Base-by-base conservation (phyloP, 1,284 basidiomycete genomes). In the Heliocybe sulcata region DNA sequence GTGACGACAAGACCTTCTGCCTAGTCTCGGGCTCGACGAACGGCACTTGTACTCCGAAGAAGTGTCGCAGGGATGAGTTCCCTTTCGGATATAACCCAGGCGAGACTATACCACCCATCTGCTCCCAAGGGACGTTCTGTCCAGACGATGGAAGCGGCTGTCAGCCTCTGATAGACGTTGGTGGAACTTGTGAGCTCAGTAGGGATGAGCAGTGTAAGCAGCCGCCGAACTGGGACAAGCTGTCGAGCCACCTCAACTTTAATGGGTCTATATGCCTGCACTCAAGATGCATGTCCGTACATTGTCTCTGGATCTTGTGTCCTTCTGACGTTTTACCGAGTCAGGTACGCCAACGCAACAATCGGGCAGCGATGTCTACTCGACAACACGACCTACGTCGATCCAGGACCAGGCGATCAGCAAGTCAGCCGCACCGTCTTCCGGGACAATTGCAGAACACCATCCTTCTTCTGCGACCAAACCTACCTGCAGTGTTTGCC, bases 111-210 rank as follows among this genome's bases (percentile, higher is more conserved):
- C 88, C 88, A 0, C 75, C 80, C 0, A 65, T 83, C 31, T 91
- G 87, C 63, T 64, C 69, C 2, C 51, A 58, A 3, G 82, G 78
- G 12, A 66, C 66, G 14, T 90, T 82, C 71, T 91, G 88, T 63
- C 87, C 87, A 0, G 88, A 91, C 64, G 83, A 86, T 62, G 85
- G 82, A 19, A 79, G 79, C 61, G 77, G 75, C 1, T 92, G 89
- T 65, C 65, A 72, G 53, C 62, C 66, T 2, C 68, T 82, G 53
- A 65, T 77, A 0, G 57, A 66, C 0, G 66, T 77, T 0, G 86
- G 85, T 2, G 68, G 67, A 20, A 49, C 72, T 0, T 91, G 88
- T 65, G 81, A 90, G 67, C 69, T 89, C 61, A 82, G 84, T 59
- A 73, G 87, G 35, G 87, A 91, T 65, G 86, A 89, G 56, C 80